Evolutionary conservation across 495 filamentous ascomycete species (phyloP).

Genomic region (Apiosordaria backusii): DNA sequence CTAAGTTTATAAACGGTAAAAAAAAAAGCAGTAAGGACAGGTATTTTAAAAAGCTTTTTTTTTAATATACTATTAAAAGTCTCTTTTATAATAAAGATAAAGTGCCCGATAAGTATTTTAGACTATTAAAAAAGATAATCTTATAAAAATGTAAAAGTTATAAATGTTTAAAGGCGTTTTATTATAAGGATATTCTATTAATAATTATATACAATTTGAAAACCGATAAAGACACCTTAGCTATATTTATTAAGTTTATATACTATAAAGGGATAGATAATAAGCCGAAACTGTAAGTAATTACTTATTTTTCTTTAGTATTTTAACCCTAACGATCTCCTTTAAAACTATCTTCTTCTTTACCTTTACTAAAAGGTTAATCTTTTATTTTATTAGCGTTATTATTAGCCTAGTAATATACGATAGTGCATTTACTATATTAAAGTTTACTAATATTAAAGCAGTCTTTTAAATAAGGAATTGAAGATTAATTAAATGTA

Average conservation of each 20-base stretch:
- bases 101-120: constrained; percentile 20
- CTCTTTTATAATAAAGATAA: too few species aligned
- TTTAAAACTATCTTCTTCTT: constrained; percentile 26
- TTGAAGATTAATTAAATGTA: constrained; percentile 23
- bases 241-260: constrained; percentile 26
- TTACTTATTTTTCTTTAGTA: constrained; percentile 5
- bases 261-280: constrained; percentile 34
- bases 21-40: too few species aligned
- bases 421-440: constrained; percentile 17
- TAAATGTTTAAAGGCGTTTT: constrained; percentile 24
- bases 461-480: constrained; percentile 25
- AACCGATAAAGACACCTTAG: constrained; percentile 24
- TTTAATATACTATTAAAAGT: too few species aligned
- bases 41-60: too few species aligned
- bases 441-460: constrained; percentile 16
- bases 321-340: constrained; percentile 4
- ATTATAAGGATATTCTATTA: too few species aligned
- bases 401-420: constrained; percentile 18
- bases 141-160: constrained; percentile 14
- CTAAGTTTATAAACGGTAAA: too few species aligned
- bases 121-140: constrained; percentile 21
- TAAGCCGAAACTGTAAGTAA: constrained; percentile 34
- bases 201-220: constrained; percentile 31
- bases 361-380: constrained; percentile 15
- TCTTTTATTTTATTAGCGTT: constrained; percentile 20